Base-by-base conservation (phyloP, 352 stramenopile species). In the Pythium dissimile region DNA sequence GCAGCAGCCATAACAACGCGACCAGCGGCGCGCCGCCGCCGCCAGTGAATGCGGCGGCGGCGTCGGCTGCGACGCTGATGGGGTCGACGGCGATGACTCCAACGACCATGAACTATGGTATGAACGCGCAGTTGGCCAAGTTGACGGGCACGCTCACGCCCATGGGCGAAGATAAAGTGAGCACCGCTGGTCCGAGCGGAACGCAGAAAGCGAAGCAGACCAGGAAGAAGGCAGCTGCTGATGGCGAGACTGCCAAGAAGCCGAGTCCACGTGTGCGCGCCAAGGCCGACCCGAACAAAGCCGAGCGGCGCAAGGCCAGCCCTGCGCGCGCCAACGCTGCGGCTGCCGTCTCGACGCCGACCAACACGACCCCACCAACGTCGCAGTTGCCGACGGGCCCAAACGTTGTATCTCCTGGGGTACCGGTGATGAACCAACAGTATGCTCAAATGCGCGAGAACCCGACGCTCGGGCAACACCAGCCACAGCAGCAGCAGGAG, bases 201-300 rank as follows among this genome's bases (percentile, higher is more conserved):
- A 55, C 35, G 34, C 47, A 63, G n/a, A 65, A 65, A 20, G 35
- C 47, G 12, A 71, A 73, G 53, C 54, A 69, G 48, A 56, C 52
- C 28, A 72, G 59, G 38, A 70, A 56, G 38, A 73, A 58, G 30
- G 46, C 48, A 21, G 61, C 20, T 6, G 56, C 51, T 4, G 60
- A 62, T 18, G 60, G 53, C 2, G 57, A 66, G 38, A 37, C 57
- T 2, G 20, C 37, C 21, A 72, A 73, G 42, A 78, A 78, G 39
- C 53, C 67, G 38, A 78, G 58, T 38, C 66, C 70, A 3, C 65
- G 57, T 28, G 44, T 59, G 37, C 69, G 69, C 16, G 53, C 63
- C 11, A 69, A 64, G 43, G 39, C 20, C 12, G 57, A 56, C 21
- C 39, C 57, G 42, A 48, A 42, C 34, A 72, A 59, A 28, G 55